Evolutionary conservation across 1,139 yeast species (phyloP), one percentile per base, ranked within the genome.

Genomic region (Kazachstania sp.): DNA sequence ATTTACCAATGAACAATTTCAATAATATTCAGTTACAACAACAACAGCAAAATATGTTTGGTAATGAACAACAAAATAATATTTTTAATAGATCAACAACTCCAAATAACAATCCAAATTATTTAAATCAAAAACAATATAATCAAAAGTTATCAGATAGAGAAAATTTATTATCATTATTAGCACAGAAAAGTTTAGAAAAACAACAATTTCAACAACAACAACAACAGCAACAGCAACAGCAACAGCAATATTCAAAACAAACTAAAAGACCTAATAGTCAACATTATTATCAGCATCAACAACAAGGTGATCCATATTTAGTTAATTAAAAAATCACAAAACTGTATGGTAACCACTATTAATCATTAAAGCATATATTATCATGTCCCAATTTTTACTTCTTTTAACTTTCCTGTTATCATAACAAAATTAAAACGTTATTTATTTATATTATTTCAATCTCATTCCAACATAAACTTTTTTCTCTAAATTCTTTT

Each of bases 251-350:
- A 40, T 52, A 44, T 45, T 51, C 43, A 31, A 54, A 53, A 36
- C 54, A 48, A 44, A 50, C 48, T 32, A 45, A 46, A 43, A 36
- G 47, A 34, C 20, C 37, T 12, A 41, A 36, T 37, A 41, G 39
- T 36, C 45, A 42, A 39, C 40, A 41, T 26, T 45, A 43, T 41
- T 39, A 43, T 31, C 45, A 51, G 19, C 51, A 49, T 19, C 47
- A 51, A 19, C 57, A 52, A 19, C 52, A 52, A 37, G 55, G 55
- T 36, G 55, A 54, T 45, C 57, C 59, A 42, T 56, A 55, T 44
- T 41, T 54, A 41, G 47, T 47, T 43, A 53, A 51, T 43, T 47
- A 34, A 45, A 20, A 9, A 11, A 32, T 32, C n/a, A n/a, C n/a
- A n/a, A n/a, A n/a, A n/a, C n/a, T n/a, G n/a, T 16, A n/a, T 11